Percentiles rank a stretch among this genome's conserved stretches.
These are phyloP conservation scores for Mortierella alpina DNA, from an alignment of 192 early-diverging fungal species.

Conservation along the genomic window DNA sequence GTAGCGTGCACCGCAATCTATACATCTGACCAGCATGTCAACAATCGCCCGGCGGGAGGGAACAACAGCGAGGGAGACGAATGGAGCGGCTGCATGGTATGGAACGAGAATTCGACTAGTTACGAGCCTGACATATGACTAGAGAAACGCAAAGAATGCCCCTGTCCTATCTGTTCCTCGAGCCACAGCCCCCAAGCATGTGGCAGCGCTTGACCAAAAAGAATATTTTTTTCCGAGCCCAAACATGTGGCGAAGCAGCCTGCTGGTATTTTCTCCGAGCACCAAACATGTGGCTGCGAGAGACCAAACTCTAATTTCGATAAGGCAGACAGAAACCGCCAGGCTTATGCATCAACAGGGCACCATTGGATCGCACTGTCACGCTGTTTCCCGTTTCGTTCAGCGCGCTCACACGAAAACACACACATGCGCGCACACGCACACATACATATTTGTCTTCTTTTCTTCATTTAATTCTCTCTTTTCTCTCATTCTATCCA, in stretches of 20 bases:
- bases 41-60: neutral
- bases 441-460: neutral
- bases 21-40: constrained; percentile 4
- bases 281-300: no score
- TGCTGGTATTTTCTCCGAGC: neutral
- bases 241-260: constrained; percentile 3
- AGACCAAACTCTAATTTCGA: no score
- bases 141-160: no score
- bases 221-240: no score
- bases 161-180: constrained; percentile 1
- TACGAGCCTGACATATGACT: no score
- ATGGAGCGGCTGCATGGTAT: neutral
- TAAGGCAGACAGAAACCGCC: no score
- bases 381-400: no score
- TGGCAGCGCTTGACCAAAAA: neutral
- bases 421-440: constrained; percentile 1
- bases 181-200: neutral
- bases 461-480: neutral
- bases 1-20: neutral
- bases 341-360: no score
- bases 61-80: neutral
- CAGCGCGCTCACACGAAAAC: no score
- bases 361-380: no score
- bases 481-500: neutral
- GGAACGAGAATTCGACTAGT: no score